Conservation (phyloP, 2,329 filamentous ascomycete species). For the Polytolypa hystricis region DNA sequence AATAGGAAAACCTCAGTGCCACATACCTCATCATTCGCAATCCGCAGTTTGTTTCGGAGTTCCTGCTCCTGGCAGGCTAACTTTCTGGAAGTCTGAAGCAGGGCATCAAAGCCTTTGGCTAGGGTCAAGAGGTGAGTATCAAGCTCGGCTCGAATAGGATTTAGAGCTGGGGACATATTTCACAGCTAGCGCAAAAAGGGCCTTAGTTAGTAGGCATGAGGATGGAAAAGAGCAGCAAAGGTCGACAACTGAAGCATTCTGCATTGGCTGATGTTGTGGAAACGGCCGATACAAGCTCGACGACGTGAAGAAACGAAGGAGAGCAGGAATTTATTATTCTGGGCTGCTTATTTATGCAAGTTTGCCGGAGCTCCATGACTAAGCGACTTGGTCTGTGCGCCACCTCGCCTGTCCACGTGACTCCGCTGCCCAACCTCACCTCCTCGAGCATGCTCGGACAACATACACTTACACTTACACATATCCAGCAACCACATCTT, state of each 20-base stretch:
- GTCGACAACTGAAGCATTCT: too few relatives aligned
- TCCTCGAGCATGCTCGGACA: too few relatives aligned
- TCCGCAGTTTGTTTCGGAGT: constrained; percentile 26
- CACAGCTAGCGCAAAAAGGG: too few relatives aligned
- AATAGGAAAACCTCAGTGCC: constrained; percentile 1
- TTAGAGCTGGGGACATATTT: constrained; percentile 24
- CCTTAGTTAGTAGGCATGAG: too few relatives aligned
- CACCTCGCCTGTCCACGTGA: neutral
- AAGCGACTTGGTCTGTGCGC: neutral
- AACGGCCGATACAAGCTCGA: too few relatives aligned
- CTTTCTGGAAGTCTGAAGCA: constrained; percentile 30
- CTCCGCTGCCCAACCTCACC: neutral
- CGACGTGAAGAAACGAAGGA: too few relatives aligned
- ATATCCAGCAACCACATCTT: too few relatives aligned
- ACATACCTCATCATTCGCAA: constrained; percentile 32
- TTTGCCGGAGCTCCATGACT: neutral
- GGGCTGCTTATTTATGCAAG: neutral
- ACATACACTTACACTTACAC: too few relatives aligned
- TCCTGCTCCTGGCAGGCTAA: constrained; percentile 29
- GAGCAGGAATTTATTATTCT: too few relatives aligned
- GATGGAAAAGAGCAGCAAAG: too few relatives aligned
- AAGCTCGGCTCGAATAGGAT: constrained; percentile 20
- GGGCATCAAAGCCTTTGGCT: constrained; percentile 31
- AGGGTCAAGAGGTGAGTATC: constrained; percentile 27
- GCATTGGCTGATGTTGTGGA: too few relatives aligned